These are phyloP conservation scores for Stropharia rugosoannulata DNA, from an alignment of 768 basidiomycete species.

Conservation along the genomic window DNA sequence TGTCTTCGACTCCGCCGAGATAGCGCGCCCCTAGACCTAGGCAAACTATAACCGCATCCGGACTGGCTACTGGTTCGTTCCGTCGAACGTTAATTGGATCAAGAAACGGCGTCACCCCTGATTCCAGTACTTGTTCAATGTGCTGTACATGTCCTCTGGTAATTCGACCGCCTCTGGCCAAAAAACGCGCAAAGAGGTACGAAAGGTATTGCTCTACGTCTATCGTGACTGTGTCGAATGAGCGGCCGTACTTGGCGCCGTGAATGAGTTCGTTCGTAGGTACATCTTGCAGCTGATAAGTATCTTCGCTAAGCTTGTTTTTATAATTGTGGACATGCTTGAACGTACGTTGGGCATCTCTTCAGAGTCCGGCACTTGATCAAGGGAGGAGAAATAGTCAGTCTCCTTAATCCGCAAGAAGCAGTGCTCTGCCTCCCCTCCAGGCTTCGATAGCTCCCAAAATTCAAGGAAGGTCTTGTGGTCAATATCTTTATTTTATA, in stretches of 20 bases:
- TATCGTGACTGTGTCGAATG: conserved; percentile 63
- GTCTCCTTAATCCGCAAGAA: conserved; percentile 64
- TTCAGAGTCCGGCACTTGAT: conserved; percentile 36
- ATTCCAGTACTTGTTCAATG: conserved; percentile 54
- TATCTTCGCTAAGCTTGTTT: neutral
- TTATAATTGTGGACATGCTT: neutral
- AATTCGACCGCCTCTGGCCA: conserved; percentile 49
- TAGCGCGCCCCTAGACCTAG: conserved; percentile 72
- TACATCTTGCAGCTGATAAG: conserved; percentile 29
- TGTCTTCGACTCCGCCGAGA: conserved; percentile 81
- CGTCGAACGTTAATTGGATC: conserved; percentile 2
- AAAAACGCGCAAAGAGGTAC: conserved; percentile 62
- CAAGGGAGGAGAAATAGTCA: conserved; percentile 51
- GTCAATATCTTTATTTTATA: conserved; percentile 68
- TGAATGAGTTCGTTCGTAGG: conserved; percentile 38
- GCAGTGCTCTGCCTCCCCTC: conserved; percentile 50
- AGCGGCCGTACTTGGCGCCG: conserved; percentile 41
- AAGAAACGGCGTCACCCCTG: conserved; percentile 29
- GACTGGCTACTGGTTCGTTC: conserved; percentile 1
- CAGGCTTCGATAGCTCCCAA: conserved; percentile 67
- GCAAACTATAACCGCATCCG: conserved; percentile 68
- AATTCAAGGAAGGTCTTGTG: conserved; percentile 66
- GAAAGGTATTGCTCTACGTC: conserved; percentile 62
- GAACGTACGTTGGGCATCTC: conserved; percentile 50
- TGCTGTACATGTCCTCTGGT: conserved; percentile 55